Evolutionary conservation across 768 basidiomycete species (phyloP), one percentile per base, ranked within the genome.

Genomic region (Obba rivulosa): DNA sequence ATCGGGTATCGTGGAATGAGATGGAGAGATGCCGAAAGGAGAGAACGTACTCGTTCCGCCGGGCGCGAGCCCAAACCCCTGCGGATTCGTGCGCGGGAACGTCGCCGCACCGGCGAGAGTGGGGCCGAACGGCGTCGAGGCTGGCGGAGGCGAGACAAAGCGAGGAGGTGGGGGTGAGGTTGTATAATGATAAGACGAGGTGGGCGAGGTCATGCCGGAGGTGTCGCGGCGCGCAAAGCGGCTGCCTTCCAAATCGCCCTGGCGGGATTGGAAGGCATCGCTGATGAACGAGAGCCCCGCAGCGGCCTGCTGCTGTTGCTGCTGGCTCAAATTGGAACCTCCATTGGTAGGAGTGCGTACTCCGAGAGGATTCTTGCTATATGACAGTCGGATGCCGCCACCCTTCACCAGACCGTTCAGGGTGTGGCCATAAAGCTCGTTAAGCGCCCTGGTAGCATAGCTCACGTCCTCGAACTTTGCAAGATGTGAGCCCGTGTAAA

Each of bases 351-450:
- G 84, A 8, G 87, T 88, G 41, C 88, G 84, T 43, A 91, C 87
- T 40, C 94, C 94, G n/a, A 98, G 77, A 7, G 94, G 93, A 64
- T 98, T 96, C 78, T 96, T 97, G 69, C 92, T 95, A 68, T 95
- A 99, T 7, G 93, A 96, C 46, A 99, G 70, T 35, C 96, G 84
- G 52, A 99, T 97, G n/a, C 92, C 90, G 36, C 85, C 87, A 51
- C 92, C 90, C 69, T 96, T 97, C 63, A 99, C 87, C 22, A 94
- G 70, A 8, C 95, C 94, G 51, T 83, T 81, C 36, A 99, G 74
- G n/a, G 81, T 90, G 62, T 93, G 78, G 21, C 96, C 96, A 48
- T 96, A 92, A 52, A 97, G 73, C 41, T 93, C 87, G 50, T 85
- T 80, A 59, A 98, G 75, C n/a, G 95, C 89, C 62, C 79, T 82